Percentiles rank a stretch among this genome's conserved stretches.
These are phyloP conservation scores for Solanum etuberosum DNA, from an alignment of 257 asterid species.

Conservation along the genomic window DNA sequence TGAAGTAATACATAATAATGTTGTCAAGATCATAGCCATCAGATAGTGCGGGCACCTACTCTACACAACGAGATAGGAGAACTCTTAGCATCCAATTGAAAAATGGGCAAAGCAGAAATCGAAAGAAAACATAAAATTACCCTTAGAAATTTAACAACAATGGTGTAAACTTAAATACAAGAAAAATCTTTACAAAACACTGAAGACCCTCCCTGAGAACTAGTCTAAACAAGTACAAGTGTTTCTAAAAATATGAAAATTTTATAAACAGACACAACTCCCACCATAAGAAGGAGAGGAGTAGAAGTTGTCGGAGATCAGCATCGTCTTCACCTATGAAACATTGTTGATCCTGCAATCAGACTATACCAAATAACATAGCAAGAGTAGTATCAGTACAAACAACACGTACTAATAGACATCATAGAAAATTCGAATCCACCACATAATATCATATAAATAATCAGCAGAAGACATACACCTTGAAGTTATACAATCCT, in stretches of 20 bases:
- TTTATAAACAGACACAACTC: background rate
- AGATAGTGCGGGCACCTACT: background rate
- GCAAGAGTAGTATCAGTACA: background rate
- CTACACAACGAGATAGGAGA: background rate
- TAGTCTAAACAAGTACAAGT: background rate
- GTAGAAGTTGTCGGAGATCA: background rate
- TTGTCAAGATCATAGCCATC: background rate
- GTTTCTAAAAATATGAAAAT: too few species aligned
- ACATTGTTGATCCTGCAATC: background rate
- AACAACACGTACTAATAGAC: background rate
- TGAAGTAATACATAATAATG: background rate
- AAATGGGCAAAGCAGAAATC: background rate
- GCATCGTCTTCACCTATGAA: background rate
- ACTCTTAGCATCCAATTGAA: background rate
- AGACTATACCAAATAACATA: background rate
- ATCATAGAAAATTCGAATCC: background rate
- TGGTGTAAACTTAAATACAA: background rate
- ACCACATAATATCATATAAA: background rate
- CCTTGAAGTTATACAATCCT: background rate
- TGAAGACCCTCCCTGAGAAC: background rate
- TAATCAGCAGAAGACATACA: background rate
- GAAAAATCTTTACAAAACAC: background rate
- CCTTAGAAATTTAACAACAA: background rate
- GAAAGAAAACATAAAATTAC: too few species aligned
- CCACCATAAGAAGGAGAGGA: background rate